A percentile compares a stretch with the other conserved stretches of the same genome.
Conservation (phyloP, 2,329 filamentous ascomycete genomes). For the Xylaria sp. region DNA sequence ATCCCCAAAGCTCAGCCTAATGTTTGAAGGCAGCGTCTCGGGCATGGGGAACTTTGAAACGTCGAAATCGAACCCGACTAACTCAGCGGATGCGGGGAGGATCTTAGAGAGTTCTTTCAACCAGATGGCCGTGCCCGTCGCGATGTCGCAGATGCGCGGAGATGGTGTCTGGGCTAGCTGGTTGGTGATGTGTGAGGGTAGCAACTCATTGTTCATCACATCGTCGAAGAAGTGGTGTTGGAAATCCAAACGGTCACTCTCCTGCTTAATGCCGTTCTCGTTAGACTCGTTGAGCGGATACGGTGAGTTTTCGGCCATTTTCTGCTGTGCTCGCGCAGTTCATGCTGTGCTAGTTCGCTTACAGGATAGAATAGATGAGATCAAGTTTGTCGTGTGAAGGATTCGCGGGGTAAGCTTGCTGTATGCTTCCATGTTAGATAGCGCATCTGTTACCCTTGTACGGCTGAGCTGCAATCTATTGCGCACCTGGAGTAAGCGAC, state of each 20-base stretch:
- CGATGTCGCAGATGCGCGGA: slow-evolving; percentile 21
- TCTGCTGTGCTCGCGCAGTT: neutral
- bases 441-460: too few species aligned
- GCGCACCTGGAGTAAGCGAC: neutral
- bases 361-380: neutral
- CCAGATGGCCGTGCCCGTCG: slow-evolving; percentile 27
- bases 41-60: slow-evolving; percentile 23
- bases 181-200: slow-evolving; percentile 15
- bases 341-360: neutral
- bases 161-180: slow-evolving; percentile 9
- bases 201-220: slow-evolving; percentile 20
- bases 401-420: neutral
- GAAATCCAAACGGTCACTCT: slow-evolving; percentile 13
- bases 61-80: slow-evolving; percentile 28
- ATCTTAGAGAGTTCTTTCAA: slow-evolving; percentile 18
- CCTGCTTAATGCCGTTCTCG: neutral
- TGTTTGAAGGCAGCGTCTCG: slow-evolving; percentile 12
- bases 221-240: slow-evolving; percentile 23
- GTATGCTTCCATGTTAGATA: neutral
- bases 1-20: slow-evolving; percentile 18
- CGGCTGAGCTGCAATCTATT: neutral
- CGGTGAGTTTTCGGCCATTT: slow-evolving; percentile 10
- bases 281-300: slow-evolving; percentile 19
- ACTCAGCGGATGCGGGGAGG: slow-evolving; percentile 21
- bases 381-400: neutral